Evolutionary conservation across 345 rosid genomes (phyloP).

Genomic region (Rhodamnia rubescens): DNA sequence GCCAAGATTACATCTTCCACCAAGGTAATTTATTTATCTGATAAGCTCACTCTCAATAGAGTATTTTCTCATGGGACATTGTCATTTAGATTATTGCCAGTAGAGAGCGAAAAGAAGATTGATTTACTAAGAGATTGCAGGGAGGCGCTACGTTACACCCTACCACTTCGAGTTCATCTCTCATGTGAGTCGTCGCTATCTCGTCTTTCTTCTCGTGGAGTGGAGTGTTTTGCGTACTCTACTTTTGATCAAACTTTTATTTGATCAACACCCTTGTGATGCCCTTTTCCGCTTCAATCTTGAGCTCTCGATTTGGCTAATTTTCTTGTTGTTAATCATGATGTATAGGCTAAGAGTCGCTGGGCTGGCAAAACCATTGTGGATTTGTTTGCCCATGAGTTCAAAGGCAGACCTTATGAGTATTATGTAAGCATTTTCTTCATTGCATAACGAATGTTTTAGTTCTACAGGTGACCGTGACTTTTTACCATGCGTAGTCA

Average conservation of each 20-base stretch:
- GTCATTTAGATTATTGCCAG: background rate
- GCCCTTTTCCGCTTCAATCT: background rate
- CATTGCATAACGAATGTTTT: background rate
- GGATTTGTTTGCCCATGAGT: slow-evolving; percentile 80
- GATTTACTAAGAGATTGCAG: slow-evolving; percentile 11
- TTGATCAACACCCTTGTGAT: background rate
- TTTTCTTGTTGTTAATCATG: background rate
- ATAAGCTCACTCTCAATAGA: background rate
- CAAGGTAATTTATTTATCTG: slow-evolving; percentile 28
- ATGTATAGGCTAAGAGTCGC: slow-evolving; percentile 59
- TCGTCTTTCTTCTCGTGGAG: background rate
- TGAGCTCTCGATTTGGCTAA: background rate
- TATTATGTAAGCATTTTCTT: slow-evolving; percentile 45
- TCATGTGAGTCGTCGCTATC: slow-evolving; percentile 37
- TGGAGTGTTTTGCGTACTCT: background rate
- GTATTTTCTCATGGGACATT: background rate
- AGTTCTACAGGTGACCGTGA: background rate
- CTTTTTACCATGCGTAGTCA: background rate
- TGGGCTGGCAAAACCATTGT: slow-evolving; percentile 90
- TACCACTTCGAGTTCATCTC: slow-evolving; percentile 85
- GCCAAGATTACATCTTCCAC: slow-evolving; percentile 53
- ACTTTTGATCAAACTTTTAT: background rate
- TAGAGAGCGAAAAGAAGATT: background rate
- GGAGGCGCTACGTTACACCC: slow-evolving; percentile 77
- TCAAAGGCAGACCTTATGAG: slow-evolving; percentile 73